These are phyloP conservation scores for Pleurotus sapidus DNA, from an alignment of 768 basidiomycete species.

Conservation along the genomic window DNA sequence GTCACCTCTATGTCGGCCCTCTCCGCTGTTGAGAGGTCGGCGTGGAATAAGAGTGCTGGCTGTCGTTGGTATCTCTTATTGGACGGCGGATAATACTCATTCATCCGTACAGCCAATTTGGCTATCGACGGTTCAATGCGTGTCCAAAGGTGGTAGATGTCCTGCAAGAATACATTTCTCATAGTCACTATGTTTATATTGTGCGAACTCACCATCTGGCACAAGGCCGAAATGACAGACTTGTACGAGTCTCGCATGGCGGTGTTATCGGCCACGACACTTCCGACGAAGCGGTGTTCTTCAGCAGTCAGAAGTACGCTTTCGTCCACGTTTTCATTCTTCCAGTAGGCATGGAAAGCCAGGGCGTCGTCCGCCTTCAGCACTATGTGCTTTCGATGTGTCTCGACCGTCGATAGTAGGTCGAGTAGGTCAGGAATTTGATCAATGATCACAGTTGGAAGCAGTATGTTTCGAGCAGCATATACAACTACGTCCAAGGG, in stretches of 20 bases:
- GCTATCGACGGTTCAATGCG: slow-evolving; percentile 21
- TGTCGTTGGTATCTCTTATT: slow-evolving; percentile 14
- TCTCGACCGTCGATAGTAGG: slow-evolving; percentile 34
- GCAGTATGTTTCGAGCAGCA: slow-evolving; percentile 28
- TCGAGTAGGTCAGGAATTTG: slow-evolving; percentile 31
- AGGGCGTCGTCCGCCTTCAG: slow-evolving; percentile 23
- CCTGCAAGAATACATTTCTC: slow-evolving; percentile 17
- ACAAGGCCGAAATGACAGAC: slow-evolving; percentile 23
- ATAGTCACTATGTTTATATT: not conserved
- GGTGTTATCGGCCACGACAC: slow-evolving; percentile 12
- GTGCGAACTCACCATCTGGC: slow-evolving; percentile 22
- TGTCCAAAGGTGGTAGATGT: slow-evolving; percentile 31
- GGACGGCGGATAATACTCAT: slow-evolving; percentile 37
- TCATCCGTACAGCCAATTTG: slow-evolving; percentile 34
- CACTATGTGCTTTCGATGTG: slow-evolving; percentile 26
- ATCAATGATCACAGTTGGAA: slow-evolving; percentile 17
- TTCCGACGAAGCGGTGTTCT: slow-evolving; percentile 16
- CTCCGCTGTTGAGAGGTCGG: slow-evolving; percentile 22
- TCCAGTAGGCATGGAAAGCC: slow-evolving; percentile 24
- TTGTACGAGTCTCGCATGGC: slow-evolving; percentile 29
- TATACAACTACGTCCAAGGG: slow-evolving; percentile 28
- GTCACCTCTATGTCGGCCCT: slow-evolving; percentile 11
- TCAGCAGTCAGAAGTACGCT: slow-evolving; percentile 13
- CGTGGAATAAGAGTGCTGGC: slow-evolving; percentile 24
- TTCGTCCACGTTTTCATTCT: slow-evolving; percentile 9